Percentiles rank a stretch among this genome's conserved stretches.
These are phyloP conservation scores for Rheum nobile DNA, from an alignment of 148 eudicot genomes.

Conservation along the genomic window DNA sequence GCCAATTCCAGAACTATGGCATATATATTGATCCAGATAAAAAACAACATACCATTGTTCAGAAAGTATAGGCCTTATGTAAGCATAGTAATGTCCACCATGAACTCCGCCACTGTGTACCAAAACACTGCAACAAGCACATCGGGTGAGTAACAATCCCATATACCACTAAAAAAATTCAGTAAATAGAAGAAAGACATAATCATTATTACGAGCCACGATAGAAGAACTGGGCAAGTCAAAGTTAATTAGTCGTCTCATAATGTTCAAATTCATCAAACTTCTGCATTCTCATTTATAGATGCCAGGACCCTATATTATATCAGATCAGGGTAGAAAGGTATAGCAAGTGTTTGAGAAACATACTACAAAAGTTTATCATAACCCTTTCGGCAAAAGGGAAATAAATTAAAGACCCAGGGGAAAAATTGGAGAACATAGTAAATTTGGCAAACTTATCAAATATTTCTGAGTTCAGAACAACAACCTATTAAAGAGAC, in stretches of 20 bases:
- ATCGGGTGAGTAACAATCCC: not conserved
- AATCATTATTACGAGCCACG: not conserved
- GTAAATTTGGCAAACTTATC: not conserved
- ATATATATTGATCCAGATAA: conserved; percentile 1
- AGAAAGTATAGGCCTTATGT: conserved; percentile 74
- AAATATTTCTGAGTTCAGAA: not conserved
- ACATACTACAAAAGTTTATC: not conserved
- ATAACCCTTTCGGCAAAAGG: not conserved
- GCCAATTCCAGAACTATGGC: not conserved
- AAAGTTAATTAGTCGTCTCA: not conserved
- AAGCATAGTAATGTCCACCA: conserved; percentile 96
- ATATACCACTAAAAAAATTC: not conserved
- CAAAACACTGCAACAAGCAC: conserved; percentile 43
- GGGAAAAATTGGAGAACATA: not conserved
- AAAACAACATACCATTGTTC: conserved; percentile 65
- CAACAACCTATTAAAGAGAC: not conserved
- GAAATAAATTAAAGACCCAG: not conserved
- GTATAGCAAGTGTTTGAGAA: not conserved
- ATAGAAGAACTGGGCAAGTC: not conserved
- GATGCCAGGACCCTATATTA: not conserved
- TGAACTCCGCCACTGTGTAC: conserved; percentile 97
- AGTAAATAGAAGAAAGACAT: not conserved
- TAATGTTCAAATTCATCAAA: not conserved
- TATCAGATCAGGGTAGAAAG: not conserved
- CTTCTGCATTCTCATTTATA: not conserved